These are phyloP conservation scores for Vitellaria paradoxa DNA, from an alignment of 179 eudicot genomes.

Conservation along the genomic window DNA sequence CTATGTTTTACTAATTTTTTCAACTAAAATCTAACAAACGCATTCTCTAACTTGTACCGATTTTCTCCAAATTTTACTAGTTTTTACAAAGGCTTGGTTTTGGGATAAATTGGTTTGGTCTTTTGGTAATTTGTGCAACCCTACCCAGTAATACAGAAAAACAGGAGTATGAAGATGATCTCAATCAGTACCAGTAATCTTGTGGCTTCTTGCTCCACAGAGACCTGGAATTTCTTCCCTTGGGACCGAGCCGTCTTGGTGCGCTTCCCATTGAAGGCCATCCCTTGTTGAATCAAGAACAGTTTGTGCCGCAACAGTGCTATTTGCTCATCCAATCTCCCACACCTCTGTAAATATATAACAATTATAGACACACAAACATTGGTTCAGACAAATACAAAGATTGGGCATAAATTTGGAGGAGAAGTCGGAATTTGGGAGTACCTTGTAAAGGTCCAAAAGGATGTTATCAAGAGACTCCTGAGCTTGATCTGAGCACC, in stretches of 20 bases:
- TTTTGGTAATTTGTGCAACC: too few species aligned
- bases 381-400: background rate
- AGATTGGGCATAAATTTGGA: too few species aligned
- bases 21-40: too few species aligned
- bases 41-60: too few species aligned
- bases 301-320: slow-evolving; percentile 66
- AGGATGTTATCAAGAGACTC: slow-evolving; percentile 94
- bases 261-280: slow-evolving; percentile 88
- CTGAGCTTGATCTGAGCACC: slow-evolving; percentile 93
- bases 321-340: slow-evolving; percentile 89
- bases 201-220: slow-evolving; percentile 93
- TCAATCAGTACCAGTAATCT: slow-evolving; percentile 60
- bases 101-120: too few species aligned
- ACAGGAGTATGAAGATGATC: background rate
- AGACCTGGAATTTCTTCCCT: slow-evolving; percentile 92
- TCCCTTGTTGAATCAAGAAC: slow-evolving; percentile 81
- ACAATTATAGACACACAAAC: background rate
- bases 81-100: too few species aligned
- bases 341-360: slow-evolving; percentile 63
- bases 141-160: background rate
- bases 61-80: too few species aligned
- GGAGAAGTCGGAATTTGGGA: background rate
- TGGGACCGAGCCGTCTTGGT: slow-evolving; percentile 90
- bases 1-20: too few species aligned
- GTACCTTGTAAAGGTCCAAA: slow-evolving; percentile 78